Evolutionary conservation across 192 early-diverging fungal species (phyloP), one percentile per base, ranked within the genome.

Genomic region (Geranomyces variabilis): DNA sequence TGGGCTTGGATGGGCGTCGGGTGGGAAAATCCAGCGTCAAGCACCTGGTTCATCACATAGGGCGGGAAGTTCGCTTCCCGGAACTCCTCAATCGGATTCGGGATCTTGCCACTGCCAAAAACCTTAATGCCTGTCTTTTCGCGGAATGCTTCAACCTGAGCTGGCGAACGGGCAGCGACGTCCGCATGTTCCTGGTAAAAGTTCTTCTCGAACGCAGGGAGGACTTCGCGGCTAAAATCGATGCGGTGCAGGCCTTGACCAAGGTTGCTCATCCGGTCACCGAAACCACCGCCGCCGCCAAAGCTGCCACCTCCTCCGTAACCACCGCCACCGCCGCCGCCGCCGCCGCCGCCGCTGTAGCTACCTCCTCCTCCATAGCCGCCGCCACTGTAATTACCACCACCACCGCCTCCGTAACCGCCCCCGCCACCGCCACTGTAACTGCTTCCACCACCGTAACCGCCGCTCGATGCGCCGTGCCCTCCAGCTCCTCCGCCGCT

Each of bases 1-100:
- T 98, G 96, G 33, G 91, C 86, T 83, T 98, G 96, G 63, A 98
- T 99, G 51, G 94, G 79, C 0, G 96, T 99, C 41, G 96, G 96
- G 21, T 82, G 80, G 22, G 85, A 79, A 80, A 97, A 99, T 3
- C 95, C 95, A 56, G 90, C 86, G 56, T 87, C 85, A 17, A 85
- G 63, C 34, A 99, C 89, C 82, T 96, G 95, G 55, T 90, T 81
- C 74, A 97, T 83, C 19, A 99, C 93, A 76, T 96, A 96, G 71
- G 85, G 75, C 28, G 96, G 95, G 74, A 99, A 96, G 44, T 89
- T 88, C 22, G 95, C 92, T 83, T 99, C 95, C 1, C 87, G 83
- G 81, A 99, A 99, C 15, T 87, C 80, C 28, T 87, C 83, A 29
- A 99, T 87, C 5, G 96, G 96, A 72, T 93, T 94, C 46, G 96